Evolutionary conservation across 2,329 filamentous ascomycete genomes (phyloP).

Genomic region (Alternaria viburni): DNA sequence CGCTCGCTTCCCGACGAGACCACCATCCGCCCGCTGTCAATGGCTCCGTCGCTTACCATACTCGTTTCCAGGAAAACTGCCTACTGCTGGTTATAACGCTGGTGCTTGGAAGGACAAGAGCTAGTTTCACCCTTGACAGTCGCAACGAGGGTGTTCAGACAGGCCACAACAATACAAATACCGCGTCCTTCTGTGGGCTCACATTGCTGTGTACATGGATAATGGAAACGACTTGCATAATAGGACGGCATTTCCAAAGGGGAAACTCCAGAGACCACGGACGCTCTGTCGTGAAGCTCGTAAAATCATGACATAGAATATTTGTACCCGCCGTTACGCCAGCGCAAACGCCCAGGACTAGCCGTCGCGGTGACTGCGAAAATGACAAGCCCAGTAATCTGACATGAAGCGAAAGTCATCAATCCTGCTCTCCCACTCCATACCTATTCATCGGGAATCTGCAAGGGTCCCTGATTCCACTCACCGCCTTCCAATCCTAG

Average conservation of each 20-base stretch:
- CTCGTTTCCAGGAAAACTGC: conserved; percentile 27
- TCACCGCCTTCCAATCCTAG: conserved; percentile 26
- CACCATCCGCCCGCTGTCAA: conserved; percentile 1
- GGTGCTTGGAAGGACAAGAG: conserved; percentile 10
- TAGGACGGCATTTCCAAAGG: background rate
- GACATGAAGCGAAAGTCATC: background rate
- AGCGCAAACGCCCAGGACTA: background rate
- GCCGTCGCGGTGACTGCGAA: background rate
- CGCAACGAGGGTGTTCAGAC: background rate
- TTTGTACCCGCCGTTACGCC: background rate
- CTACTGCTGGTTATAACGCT: conserved; percentile 1
- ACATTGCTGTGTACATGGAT: background rate
- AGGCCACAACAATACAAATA: background rate
- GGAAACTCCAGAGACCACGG: background rate
- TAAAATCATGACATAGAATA: background rate
- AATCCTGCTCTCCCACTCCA: background rate
- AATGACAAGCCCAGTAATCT: background rate
- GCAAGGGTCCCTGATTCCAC: conserved; percentile 36
- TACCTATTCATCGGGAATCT: conserved; percentile 29
- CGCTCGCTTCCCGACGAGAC: conserved; percentile 4
- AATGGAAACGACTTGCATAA: background rate
- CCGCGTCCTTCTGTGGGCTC: background rate
- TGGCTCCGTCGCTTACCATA: conserved; percentile 27
- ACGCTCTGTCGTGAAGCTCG: background rate
- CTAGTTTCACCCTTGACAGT: background rate